These are phyloP conservation scores for Asterochloris sp. DNA, from an alignment of 139 green algal species.

Conservation along the genomic window DNA sequence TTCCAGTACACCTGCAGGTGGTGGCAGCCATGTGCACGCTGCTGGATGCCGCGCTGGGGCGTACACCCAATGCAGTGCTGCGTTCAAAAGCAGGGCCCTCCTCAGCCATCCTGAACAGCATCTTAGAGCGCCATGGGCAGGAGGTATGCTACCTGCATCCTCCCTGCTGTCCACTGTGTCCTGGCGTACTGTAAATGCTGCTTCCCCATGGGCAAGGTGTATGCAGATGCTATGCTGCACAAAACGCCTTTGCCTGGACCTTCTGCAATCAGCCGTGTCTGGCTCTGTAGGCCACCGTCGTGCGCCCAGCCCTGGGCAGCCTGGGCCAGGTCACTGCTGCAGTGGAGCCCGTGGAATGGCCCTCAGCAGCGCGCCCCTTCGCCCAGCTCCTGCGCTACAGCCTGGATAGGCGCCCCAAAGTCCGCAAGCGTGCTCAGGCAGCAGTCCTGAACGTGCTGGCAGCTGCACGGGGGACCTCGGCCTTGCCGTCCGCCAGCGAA, in stretches of 20 bases:
- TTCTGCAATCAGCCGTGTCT: neutral
- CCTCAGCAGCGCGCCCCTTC: conserved; percentile 26
- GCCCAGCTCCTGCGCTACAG: conserved; percentile 36
- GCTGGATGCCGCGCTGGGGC: conserved; percentile 49
- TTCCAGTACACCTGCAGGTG: conserved; percentile 33
- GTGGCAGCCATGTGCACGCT: conserved; percentile 59
- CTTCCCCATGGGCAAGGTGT: neutral
- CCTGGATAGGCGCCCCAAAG: conserved; percentile 66
- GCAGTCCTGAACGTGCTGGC: conserved; percentile 61
- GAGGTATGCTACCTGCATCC: neutral
- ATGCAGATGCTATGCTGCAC: neutral
- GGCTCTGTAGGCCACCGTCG: conserved; percentile 31
- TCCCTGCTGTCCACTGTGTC: neutral
- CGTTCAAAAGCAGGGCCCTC: conserved; percentile 18
- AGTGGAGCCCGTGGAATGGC: conserved; percentile 46
- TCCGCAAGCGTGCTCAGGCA: conserved; percentile 56
- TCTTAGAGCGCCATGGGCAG: neutral
- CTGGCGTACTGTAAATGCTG: neutral
- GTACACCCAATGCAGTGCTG: conserved; percentile 56
- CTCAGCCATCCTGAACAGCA: neutral
- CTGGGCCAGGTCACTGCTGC: conserved; percentile 57
- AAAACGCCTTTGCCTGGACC: neutral
- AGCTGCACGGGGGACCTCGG: conserved; percentile 42
- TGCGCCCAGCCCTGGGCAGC: conserved; percentile 52
- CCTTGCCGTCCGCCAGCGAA: conserved; percentile 40